Evolutionary conservation across 495 filamentous ascomycete genomes (phyloP).

Genomic region (Chaetomium tenue): DNA sequence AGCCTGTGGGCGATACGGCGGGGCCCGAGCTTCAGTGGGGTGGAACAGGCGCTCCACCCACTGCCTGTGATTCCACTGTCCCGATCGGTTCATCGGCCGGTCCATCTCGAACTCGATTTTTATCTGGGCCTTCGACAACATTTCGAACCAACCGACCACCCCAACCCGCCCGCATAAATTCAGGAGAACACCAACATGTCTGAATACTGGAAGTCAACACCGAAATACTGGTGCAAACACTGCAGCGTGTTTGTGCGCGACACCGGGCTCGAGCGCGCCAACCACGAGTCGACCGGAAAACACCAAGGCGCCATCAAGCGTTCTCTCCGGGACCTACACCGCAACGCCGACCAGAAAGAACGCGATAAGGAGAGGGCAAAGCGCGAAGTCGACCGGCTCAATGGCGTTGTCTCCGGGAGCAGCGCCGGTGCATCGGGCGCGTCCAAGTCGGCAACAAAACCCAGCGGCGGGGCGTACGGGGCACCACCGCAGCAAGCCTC

Average conservation of each 20-base stretch:
- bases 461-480: constrained; percentile 20
- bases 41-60: no score
- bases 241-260: constrained; percentile 89
- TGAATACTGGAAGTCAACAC: constrained; percentile 99
- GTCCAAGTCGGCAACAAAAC: constrained; percentile 4
- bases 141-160: no score
- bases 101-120: neutral
- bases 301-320: constrained; percentile 90
- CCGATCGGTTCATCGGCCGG: no score
- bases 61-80: no score
- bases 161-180: neutral
- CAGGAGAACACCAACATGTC: constrained; percentile 58
- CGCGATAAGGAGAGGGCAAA: constrained; percentile 78
- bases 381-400: constrained; percentile 80
- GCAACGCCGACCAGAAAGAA: constrained; percentile 71
- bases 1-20: no score
- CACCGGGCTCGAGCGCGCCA: constrained; percentile 80
- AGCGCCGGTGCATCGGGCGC: constrained; percentile 17
- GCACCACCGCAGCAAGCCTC: constrained; percentile 42
- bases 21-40: constrained; percentile 9
- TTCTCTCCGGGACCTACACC: constrained; percentile 83
- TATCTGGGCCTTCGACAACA: neutral
- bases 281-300: constrained; percentile 85
- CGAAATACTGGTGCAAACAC: constrained; percentile 97
- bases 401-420: constrained; percentile 63